Percentiles rank a stretch among this genome's conserved stretches.
Conservation (phyloP, 2,329 filamentous ascomycete genomes). For the Aspergillus ustus region DNA sequence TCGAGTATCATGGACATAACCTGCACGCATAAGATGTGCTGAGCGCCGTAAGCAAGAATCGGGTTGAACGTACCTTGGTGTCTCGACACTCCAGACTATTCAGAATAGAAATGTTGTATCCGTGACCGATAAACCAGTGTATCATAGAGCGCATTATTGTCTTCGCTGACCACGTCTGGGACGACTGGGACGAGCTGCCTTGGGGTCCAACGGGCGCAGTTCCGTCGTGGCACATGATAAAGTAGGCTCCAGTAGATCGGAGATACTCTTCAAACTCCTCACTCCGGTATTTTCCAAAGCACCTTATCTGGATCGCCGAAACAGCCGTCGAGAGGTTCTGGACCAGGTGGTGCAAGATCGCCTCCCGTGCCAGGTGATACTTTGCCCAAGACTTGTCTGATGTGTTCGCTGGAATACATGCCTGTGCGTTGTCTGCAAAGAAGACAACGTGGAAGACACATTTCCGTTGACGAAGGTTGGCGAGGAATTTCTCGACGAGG, state of each 20-base stretch:
- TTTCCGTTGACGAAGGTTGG: slow-evolving; percentile 63
- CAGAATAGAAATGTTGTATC: slow-evolving; percentile 66
- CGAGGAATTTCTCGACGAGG: slow-evolving; percentile 69
- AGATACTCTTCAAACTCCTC: slow-evolving; percentile 62
- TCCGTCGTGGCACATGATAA: slow-evolving; percentile 72
- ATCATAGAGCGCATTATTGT: slow-evolving; percentile 55
- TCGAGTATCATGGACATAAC: slow-evolving; percentile 29
- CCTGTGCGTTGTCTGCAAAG: slow-evolving; percentile 58
- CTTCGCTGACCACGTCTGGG: slow-evolving; percentile 15
- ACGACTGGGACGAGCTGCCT: neutral
- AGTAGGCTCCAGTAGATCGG: slow-evolving; percentile 60
- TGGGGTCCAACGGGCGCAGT: slow-evolving; percentile 21
- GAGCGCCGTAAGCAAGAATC: neutral
- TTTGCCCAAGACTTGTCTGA: slow-evolving; percentile 47
- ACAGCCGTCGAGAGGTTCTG: slow-evolving; percentile 46
- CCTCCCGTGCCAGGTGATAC: slow-evolving; percentile 65
- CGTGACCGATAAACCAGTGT: slow-evolving; percentile 57
- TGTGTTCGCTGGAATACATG: slow-evolving; percentile 59
- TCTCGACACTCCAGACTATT: slow-evolving; percentile 67
- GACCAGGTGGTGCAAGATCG: slow-evolving; percentile 68
- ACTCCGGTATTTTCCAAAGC: slow-evolving; percentile 35
- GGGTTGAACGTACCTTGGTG: slow-evolving; percentile 57
- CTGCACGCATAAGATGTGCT: slow-evolving; percentile 14
- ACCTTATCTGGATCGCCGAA: slow-evolving; percentile 39
- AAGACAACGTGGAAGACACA: slow-evolving; percentile 75